A percentile compares a stretch with the other conserved stretches of the same genome.
These are phyloP conservation scores for Phytophthora melonis DNA, from an alignment of 352 stramenopile genomes.

Conservation along the genomic window DNA sequence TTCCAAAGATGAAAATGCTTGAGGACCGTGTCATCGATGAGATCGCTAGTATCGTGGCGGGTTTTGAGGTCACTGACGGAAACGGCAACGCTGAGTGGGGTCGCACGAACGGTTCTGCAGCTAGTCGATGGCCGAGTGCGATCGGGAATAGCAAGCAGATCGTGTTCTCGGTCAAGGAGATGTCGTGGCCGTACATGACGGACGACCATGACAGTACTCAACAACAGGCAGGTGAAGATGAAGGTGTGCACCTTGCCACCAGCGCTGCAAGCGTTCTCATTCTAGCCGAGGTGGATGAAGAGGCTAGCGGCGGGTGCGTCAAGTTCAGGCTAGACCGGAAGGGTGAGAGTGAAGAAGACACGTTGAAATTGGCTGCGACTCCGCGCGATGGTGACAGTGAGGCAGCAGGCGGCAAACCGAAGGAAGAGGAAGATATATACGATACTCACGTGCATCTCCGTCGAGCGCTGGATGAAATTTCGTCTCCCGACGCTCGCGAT, in stretches of 20 bases:
- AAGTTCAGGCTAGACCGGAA: slow-evolving; percentile 78
- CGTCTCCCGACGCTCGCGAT: slow-evolving; percentile 72
- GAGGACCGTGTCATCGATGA: slow-evolving; percentile 82
- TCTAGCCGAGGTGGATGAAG: slow-evolving; percentile 72
- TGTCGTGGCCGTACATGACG: slow-evolving; percentile 80
- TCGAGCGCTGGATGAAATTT: slow-evolving; percentile 66
- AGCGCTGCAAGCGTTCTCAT: slow-evolving; percentile 64
- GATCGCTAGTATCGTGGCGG: slow-evolving; percentile 69
- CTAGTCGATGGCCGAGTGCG: slow-evolving; percentile 34
- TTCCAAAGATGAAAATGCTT: slow-evolving; percentile 65
- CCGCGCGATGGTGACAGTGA: slow-evolving; percentile 17
- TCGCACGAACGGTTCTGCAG: slow-evolving; percentile 19
- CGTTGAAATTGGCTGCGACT: neutral
- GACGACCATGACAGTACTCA: slow-evolving; percentile 27
- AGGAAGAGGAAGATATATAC: slow-evolving; percentile 52
- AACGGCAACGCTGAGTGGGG: slow-evolving; percentile 29
- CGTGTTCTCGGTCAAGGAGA: slow-evolving; percentile 80
- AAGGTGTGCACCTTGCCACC: slow-evolving; percentile 37
- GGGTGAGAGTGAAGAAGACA: slow-evolving; percentile 19
- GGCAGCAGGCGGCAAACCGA: slow-evolving; percentile 15
- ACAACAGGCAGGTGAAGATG: slow-evolving; percentile 33
- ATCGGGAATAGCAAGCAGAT: slow-evolving; percentile 64
- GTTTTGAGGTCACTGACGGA: slow-evolving; percentile 64
- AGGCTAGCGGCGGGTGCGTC: slow-evolving; percentile 64
- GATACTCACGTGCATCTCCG: slow-evolving; percentile 80